phyloP scores from a whole-genome alignment of 2,329 filamentous ascomycete species.

The Claviceps maximensis region DNA sequence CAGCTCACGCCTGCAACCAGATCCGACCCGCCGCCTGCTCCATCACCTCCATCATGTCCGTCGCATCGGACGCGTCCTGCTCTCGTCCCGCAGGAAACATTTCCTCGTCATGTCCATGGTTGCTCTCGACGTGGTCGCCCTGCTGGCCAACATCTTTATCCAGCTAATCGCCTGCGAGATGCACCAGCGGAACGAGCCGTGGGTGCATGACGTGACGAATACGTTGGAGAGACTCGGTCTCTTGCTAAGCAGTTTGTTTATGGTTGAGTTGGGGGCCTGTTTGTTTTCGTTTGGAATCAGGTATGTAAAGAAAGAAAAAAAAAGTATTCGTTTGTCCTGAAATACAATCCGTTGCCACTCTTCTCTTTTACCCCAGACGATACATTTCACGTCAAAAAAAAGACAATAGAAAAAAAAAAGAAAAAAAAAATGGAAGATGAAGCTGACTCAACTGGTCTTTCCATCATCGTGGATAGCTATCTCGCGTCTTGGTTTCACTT shows the following conservation, averaged over 20 bases:
- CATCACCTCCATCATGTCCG: slow-evolving; percentile 3
- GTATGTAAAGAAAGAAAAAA: slow-evolving; percentile 27
- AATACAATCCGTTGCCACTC: too few relatives aligned
- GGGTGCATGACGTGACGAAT: slow-evolving; percentile 25
- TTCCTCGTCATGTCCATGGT: slow-evolving; percentile 31
- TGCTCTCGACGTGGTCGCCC: slow-evolving; percentile 30
- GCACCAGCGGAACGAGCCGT: slow-evolving; percentile 24
- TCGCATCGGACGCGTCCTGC: slow-evolving; percentile 8
- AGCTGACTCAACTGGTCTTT: not conserved
- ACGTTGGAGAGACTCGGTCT: slow-evolving; percentile 38
- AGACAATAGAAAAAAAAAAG: not conserved
- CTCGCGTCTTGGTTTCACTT: slow-evolving; percentile 46
- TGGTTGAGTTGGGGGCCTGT: slow-evolving; percentile 45
- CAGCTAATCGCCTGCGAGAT: slow-evolving; percentile 35
- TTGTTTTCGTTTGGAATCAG: slow-evolving; percentile 47
- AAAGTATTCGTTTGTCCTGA: too few relatives aligned
- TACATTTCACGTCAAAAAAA: not conserved
- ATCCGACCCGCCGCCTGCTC: slow-evolving; percentile 1
- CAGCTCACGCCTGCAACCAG: not conserved
- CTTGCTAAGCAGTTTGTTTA: slow-evolving; percentile 50
- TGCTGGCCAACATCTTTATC: slow-evolving; percentile 34
- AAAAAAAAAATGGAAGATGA: not conserved
- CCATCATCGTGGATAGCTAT: slow-evolving; percentile 27
- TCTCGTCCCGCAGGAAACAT: slow-evolving; percentile 29
- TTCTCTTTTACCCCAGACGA: too few relatives aligned